Evolutionary conservation across 371 early-diverging fungal species (phyloP).

Genomic region (Syncephalastrum racemosum): DNA sequence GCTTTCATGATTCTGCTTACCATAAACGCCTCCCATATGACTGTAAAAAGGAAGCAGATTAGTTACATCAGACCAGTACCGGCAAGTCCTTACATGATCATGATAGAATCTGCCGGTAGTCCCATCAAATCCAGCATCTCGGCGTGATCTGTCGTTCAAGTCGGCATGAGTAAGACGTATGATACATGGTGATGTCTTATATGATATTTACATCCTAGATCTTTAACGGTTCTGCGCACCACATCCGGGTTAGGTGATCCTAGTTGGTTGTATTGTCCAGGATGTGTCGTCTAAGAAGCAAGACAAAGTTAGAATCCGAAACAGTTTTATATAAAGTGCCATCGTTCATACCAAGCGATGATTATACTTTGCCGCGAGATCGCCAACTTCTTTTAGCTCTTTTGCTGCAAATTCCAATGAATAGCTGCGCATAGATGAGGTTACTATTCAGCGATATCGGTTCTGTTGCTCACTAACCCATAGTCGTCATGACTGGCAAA

Average conservation of each 20-base stretch:
- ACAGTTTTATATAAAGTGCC: too few species aligned
- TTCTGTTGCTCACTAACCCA: slow-evolving; percentile 25
- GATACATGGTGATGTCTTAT: too few species aligned
- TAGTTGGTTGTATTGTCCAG: slow-evolving; percentile 52
- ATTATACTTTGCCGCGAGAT: slow-evolving; percentile 34
- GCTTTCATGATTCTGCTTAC: slow-evolving; percentile 11
- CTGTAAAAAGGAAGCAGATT: slow-evolving; percentile 10
- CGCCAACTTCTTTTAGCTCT: slow-evolving; percentile 30
- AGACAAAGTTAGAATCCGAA: neutral
- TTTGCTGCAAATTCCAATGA: slow-evolving; percentile 37
- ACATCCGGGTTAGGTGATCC: slow-evolving; percentile 43
- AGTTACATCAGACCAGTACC: neutral
- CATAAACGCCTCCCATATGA: slow-evolving; percentile 55
- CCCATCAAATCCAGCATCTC: slow-evolving; percentile 48
- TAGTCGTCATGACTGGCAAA: slow-evolving; percentile 43
- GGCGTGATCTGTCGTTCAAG: slow-evolving; percentile 33
- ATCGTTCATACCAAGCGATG: slow-evolving; percentile 38
- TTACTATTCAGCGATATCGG: neutral
- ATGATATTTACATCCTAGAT: slow-evolving; percentile 28
- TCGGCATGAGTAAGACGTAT: too few species aligned
- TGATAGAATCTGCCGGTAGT: slow-evolving; percentile 40
- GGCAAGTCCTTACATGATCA: slow-evolving; percentile 39
- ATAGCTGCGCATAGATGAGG: slow-evolving; percentile 21
- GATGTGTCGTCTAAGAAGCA: slow-evolving; percentile 39
- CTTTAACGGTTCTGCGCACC: slow-evolving; percentile 33